These are phyloP conservation scores for Tetrahymena malaccensis DNA, from an alignment of 73 alveolate species.

Conservation along the genomic window DNA sequence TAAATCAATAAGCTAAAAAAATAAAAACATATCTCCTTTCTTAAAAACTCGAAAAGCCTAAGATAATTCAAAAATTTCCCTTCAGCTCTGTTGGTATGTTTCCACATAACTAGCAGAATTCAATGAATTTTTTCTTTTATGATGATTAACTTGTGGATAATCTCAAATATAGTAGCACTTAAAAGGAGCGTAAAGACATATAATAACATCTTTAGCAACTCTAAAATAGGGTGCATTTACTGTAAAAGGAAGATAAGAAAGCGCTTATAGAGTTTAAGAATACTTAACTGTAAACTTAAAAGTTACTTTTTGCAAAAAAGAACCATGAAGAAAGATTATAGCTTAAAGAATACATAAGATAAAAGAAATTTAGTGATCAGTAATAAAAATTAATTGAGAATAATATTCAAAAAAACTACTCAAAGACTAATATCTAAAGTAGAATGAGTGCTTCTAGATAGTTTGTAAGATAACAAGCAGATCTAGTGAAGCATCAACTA, in stretches of 20 bases:
- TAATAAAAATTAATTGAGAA: not conserved
- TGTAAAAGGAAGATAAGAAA: not conserved
- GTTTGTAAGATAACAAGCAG: not conserved
- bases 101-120: not conserved
- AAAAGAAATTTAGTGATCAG: not conserved
- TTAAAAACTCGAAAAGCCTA: not conserved
- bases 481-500: not conserved
- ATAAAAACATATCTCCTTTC: not conserved
- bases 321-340: not conserved
- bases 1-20: not conserved
- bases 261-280: not conserved
- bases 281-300: not conserved
- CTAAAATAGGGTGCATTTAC: not conserved
- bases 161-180: not conserved
- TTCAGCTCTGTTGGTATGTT: not conserved
- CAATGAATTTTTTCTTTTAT: not conserved
- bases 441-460: not conserved
- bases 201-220: not conserved
- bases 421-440: not conserved
- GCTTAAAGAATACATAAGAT: not conserved
- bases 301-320: not conserved
- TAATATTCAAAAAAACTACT: not conserved
- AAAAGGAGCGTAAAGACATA: not conserved
- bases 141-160: not conserved
- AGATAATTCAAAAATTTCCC: not conserved